Percentiles rank a stretch among this genome's conserved stretches.
Evolutionary conservation across 2,329 filamentous ascomycete species (phyloP).

Genomic region (Aurifilum marmelostoma): DNA sequence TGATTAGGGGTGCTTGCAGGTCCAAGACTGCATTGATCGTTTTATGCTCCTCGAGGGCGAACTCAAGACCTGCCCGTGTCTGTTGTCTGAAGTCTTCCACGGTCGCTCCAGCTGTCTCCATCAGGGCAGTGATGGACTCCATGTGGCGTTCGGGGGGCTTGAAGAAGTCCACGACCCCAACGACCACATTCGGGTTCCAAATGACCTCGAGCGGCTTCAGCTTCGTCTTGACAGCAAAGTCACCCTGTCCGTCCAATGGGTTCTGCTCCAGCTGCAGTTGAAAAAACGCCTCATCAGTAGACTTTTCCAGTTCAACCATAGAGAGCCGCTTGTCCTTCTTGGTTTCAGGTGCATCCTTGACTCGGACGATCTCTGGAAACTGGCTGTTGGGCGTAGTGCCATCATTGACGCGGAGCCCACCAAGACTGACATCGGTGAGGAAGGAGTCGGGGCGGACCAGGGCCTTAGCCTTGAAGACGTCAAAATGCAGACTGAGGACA

Average conservation of each 20-base stretch:
- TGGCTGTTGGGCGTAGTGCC: slow-evolving; percentile 90
- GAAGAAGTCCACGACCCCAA: slow-evolving; percentile 93
- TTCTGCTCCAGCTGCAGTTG: slow-evolving; percentile 92
- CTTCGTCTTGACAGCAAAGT: slow-evolving; percentile 87
- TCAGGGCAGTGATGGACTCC: slow-evolving; percentile 94
- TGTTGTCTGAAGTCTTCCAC: slow-evolving; percentile 95
- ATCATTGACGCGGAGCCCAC: slow-evolving; percentile 91
- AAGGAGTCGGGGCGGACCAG: slow-evolving; percentile 90
- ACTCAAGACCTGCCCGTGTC: slow-evolving; percentile 92
- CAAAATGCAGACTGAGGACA: slow-evolving; percentile 89
- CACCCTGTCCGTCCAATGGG: slow-evolving; percentile 87
- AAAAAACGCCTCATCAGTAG: slow-evolving; percentile 77
- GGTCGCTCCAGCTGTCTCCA: slow-evolving; percentile 94
- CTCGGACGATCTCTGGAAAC: slow-evolving; percentile 92
- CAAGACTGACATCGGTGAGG: slow-evolving; percentile 84
- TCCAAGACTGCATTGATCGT: slow-evolving; percentile 96
- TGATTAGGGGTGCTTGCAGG: slow-evolving; percentile 92
- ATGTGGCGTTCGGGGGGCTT: slow-evolving; percentile 95
- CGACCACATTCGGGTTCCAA: slow-evolving; percentile 92
- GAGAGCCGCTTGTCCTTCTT: slow-evolving; percentile 53
- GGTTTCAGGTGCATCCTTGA: slow-evolving; percentile 78
- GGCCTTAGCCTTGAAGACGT: slow-evolving; percentile 89
- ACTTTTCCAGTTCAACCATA: slow-evolving; percentile 55
- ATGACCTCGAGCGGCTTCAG: slow-evolving; percentile 95
- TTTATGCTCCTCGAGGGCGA: slow-evolving; percentile 96